A percentile compares a stretch with the other conserved stretches of the same genome.
Conservation (phyloP, 2,329 filamentous ascomycete species). For the Pseudodiploospora longispora region DNA sequence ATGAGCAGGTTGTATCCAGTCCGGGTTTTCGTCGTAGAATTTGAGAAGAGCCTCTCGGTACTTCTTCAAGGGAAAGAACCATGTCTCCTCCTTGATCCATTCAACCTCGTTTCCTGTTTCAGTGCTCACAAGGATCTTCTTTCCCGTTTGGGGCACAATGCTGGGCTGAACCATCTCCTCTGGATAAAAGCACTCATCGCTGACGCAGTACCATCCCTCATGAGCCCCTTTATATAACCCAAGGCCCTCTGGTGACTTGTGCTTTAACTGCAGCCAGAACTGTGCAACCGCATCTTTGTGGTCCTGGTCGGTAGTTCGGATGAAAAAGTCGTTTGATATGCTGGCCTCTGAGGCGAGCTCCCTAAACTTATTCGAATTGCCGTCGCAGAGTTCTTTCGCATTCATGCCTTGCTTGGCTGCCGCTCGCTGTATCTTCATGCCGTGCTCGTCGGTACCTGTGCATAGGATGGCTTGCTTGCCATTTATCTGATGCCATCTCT, state of each 20-base stretch:
- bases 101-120: constrained; percentile 92
- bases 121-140: constrained; percentile 70
- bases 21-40: constrained; percentile 70
- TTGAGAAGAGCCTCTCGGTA: constrained; percentile 71
- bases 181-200: constrained; percentile 94
- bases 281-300: constrained; percentile 81
- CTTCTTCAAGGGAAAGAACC: constrained; percentile 84
- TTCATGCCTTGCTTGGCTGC: constrained; percentile 61
- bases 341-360: constrained; percentile 62
- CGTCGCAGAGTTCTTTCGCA: constrained; percentile 82
- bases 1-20: constrained; percentile 64
- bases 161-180: constrained; percentile 63
- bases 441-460: constrained; percentile 95
- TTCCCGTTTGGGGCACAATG: constrained; percentile 71
- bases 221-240: constrained; percentile 81
- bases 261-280: constrained; percentile 74
- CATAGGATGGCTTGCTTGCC: constrained; percentile 65
- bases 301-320: constrained; percentile 78
- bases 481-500: constrained; percentile 78
- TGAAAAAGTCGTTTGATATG: constrained; percentile 76
- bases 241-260: constrained; percentile 45
- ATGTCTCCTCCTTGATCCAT: constrained; percentile 89
- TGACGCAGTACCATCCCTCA: constrained; percentile 93
- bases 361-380: constrained; percentile 71
- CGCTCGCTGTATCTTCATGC: constrained; percentile 92